phyloP scores from a whole-genome alignment of 1,284 basidiomycete genomes.

The Tylopilus orsonianus region DNA sequence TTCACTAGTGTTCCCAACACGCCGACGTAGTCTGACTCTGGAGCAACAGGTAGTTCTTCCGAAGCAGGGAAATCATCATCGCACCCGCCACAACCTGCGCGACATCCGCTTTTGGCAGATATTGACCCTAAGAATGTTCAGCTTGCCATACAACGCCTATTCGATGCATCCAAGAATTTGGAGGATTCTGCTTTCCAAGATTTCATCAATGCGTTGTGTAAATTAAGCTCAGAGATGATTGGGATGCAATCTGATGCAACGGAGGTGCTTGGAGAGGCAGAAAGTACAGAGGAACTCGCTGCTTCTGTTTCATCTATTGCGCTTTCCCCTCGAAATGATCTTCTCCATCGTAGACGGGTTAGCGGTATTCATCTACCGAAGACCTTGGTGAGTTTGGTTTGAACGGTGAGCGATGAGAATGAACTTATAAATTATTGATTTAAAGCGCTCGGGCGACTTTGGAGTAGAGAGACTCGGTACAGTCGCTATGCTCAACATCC shows the following conservation, averaged over 20 bases:
- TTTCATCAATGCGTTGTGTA: constrained; percentile 83
- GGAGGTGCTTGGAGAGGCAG: constrained; percentile 34
- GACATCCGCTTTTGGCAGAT: constrained; percentile 69
- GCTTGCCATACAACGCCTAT: constrained; percentile 73
- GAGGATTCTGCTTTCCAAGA: constrained; percentile 81
- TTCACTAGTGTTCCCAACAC: constrained; percentile 34
- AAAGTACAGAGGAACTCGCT: constrained; percentile 43
- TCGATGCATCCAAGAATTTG: constrained; percentile 80
- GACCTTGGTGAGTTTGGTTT: constrained; percentile 56
- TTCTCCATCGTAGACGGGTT: constrained; percentile 66
- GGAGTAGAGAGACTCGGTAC: constrained; percentile 83
- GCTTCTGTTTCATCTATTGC: constrained; percentile 32
- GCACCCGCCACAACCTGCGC: constrained; percentile 23
- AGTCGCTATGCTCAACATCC: constrained; percentile 80
- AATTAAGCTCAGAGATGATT: constrained; percentile 86
- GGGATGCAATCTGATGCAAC: constrained; percentile 66
- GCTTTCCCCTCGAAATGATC: constrained; percentile 43
- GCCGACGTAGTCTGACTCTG: constrained; percentile 40
- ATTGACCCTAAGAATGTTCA: constrained; percentile 75
- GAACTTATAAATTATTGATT: not conserved
- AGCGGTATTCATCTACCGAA: constrained; percentile 84
- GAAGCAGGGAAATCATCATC: constrained; percentile 20
- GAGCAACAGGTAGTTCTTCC: constrained; percentile 22
- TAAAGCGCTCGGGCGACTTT: constrained; percentile 77
- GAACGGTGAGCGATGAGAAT: not conserved